phyloP scores from a whole-genome alignment of 164 flowering plant genomes.

The Dillenia turbinata region DNA sequence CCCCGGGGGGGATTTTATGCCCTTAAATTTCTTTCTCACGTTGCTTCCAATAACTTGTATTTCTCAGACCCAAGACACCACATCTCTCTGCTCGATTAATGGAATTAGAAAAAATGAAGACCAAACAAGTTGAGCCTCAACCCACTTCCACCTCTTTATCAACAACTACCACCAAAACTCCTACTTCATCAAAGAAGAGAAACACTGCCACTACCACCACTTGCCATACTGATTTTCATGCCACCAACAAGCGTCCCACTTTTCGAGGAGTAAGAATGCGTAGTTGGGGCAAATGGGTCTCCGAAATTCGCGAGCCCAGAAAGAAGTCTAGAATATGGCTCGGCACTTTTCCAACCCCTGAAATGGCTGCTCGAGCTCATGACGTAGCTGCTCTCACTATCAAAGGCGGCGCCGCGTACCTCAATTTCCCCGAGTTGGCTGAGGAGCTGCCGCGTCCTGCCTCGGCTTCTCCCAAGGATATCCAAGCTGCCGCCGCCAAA shows the following conservation, averaged over 20 bases:
- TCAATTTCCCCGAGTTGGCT: slow-evolving; percentile 50
- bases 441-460: slow-evolving; percentile 35
- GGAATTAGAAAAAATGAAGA: too few relatives aligned
- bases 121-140: too few relatives aligned
- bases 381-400: slow-evolving; percentile 48
- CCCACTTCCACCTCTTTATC: too few relatives aligned
- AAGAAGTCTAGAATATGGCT: slow-evolving; percentile 60
- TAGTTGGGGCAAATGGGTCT: slow-evolving; percentile 41
- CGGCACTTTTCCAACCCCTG: slow-evolving; percentile 43
- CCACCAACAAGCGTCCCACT: slow-evolving; percentile 9
- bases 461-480: slow-evolving; percentile 30
- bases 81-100: too few relatives aligned
- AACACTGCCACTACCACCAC: too few relatives aligned
- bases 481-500: slow-evolving; percentile 28
- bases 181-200: too few relatives aligned
- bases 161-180: too few relatives aligned
- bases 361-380: slow-evolving; percentile 61
- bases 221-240: too few relatives aligned
- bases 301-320: slow-evolving; percentile 51
- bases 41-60: too few relatives aligned
- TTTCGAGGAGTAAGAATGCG: slow-evolving; percentile 35
- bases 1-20: too few relatives aligned
- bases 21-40: too few relatives aligned
- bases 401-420: slow-evolving; percentile 36
- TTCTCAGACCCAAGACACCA: too few relatives aligned